A percentile compares a stretch with the other conserved stretches of the same genome.
Evolutionary conservation across 805 yeast genomes (phyloP).

Genomic region (Saccharomycopsis capsularis): DNA sequence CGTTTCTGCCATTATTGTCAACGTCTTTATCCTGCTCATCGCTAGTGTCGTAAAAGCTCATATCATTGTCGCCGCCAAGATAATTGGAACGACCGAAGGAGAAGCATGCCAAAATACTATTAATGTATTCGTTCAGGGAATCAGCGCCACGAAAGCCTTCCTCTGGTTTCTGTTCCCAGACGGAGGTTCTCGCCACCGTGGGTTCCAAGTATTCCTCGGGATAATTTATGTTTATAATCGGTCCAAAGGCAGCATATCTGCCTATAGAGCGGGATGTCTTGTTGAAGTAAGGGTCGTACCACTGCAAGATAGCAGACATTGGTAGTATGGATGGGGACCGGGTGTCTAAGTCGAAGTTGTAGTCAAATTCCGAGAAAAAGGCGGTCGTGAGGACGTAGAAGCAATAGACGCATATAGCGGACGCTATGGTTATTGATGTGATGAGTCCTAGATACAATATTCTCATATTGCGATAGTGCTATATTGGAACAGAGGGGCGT

Average conservation of each 20-base stretch:
- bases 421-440: conserved; percentile 6
- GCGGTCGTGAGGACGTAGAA: conserved; percentile 8
- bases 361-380: conserved; percentile 7
- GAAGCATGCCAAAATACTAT: not conserved
- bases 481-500: too few species aligned
- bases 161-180: too few species aligned
- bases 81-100: not conserved
- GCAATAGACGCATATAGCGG: conserved; percentile 10
- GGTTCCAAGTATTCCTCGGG: not conserved
- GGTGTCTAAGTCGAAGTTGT: conserved; percentile 16
- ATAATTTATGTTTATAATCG: conserved; percentile 8
- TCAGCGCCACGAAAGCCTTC: too few species aligned
- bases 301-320: conserved; percentile 18
- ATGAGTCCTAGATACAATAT: conserved; percentile 9
- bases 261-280: conserved; percentile 14
- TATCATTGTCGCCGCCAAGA: too few species aligned
- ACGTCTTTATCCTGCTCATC: too few species aligned
- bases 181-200: not conserved
- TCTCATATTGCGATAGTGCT: too few species aligned
- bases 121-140: not conserved
- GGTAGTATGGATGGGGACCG: conserved; percentile 18
- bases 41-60: too few species aligned
- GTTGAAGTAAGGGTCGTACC: conserved; percentile 13
- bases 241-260: conserved; percentile 21
- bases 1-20: not conserved